Conservation (phyloP, 495 filamentous ascomycete genomes). For the Aspergillus sparsus region DNA sequence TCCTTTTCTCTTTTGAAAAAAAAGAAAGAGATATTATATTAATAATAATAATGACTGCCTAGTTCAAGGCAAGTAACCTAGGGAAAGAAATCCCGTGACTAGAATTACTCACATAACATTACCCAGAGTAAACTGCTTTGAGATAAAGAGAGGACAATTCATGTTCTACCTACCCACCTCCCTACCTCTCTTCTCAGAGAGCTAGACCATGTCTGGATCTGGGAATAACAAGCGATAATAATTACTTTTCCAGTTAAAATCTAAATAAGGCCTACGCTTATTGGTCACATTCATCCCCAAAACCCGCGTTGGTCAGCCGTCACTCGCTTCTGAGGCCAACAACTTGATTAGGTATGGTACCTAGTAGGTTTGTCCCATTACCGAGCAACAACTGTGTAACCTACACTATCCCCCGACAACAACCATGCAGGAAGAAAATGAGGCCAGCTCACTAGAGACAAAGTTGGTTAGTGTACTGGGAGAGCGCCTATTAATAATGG, state of each 20-base stretch:
- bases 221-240: slow-evolving; percentile 5
- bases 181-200: background rate
- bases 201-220: slow-evolving; percentile 4
- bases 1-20: no score
- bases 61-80: no score
- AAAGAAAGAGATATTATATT: no score
- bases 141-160: no score
- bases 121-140: no score
- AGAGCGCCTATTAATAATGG: slow-evolving; percentile 15
- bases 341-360: no score
- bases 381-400: slow-evolving; percentile 14
- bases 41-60: no score
- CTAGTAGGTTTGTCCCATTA: background rate
- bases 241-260: background rate
- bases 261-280: slow-evolving; percentile 5
- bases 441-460: background rate
- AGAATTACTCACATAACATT: no score
- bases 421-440: background rate
- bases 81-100: no score
- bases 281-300: background rate
- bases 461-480: slow-evolving; percentile 2
- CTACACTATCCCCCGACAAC: background rate
- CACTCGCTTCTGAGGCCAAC: background rate
- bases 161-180: background rate
- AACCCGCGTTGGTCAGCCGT: background rate